Base-by-base conservation (phyloP, 768 basidiomycete species). In the Lactarius quietus region DNA sequence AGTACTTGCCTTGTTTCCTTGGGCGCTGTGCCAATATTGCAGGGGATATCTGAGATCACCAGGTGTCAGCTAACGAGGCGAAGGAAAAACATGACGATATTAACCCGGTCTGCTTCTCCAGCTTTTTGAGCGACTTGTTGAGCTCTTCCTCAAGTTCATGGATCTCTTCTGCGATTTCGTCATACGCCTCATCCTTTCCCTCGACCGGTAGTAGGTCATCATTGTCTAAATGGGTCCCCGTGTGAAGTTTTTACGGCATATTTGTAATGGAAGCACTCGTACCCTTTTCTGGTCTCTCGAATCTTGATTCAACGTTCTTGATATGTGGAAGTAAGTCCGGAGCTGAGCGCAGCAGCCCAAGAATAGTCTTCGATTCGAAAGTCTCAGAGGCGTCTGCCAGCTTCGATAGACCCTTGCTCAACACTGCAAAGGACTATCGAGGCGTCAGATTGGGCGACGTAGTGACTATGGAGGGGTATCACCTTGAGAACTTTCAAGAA, bases 141-240 rank as follows among this genome's bases (percentile, higher is more conserved):
- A 99, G 80, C 53, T 83, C 82, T 45, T 80, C 77, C 76, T 98
- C 95, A 55, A 95, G 75, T 2, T 77, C 81, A 3, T 75, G 72
- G 43, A 97, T 94, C 70, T 90, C 90, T 33, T 79, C 76, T 74
- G 86, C 84, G 48, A 95, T 83, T 18, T 78, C 81, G 73, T 98
- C 96, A 70, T 93, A 98, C 48, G 80, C 86, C 29, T 88, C 85
- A 69, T 98, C 93, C 70, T 91, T 91, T 28, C 95, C 95, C n/a
- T 84, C 80, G 59, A 83, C 81, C 2, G 97, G 97, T 20, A 92
- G 77, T 2, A 98, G 81, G 68, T 90, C 86, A 71, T 87, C 84
- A 57, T 75, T 76, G 67, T 84, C 87, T 90, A 28, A 26, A 4
- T 18, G 12, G 33, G 8, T 33, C 18, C 14, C 38, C 10, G 28